Percentiles rank a stretch among this genome's conserved stretches.
Evolutionary conservation across 441 rosid genomes (phyloP).

Genomic region (Adansonia rubrostipa): DNA sequence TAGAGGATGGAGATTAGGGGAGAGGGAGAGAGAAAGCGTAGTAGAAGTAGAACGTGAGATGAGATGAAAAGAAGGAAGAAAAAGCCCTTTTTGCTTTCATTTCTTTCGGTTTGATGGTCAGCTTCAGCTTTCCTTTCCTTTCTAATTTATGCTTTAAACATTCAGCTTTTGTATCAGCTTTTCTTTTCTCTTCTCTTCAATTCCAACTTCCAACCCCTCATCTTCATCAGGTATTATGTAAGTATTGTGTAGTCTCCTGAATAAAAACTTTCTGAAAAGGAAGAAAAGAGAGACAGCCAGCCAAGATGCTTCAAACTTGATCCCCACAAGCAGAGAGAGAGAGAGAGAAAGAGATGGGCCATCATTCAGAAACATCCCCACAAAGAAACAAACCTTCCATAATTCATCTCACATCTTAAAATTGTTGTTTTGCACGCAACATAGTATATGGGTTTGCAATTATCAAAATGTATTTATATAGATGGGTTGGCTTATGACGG

Average conservation of each 20-base stretch:
- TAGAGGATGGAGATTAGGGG: slow-evolving; percentile 13
- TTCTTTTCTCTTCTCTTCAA: slow-evolving; percentile 22
- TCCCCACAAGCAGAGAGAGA: slow-evolving; percentile 44
- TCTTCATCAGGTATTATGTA: slow-evolving; percentile 39
- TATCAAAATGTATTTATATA: no score
- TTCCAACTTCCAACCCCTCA: slow-evolving; percentile 33
- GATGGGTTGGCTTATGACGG: neutral
- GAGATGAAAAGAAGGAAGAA: neutral
- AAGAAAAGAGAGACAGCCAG: slow-evolving; percentile 31
- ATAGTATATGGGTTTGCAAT: neutral
- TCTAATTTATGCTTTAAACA: slow-evolving; percentile 25
- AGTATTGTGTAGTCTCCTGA: slow-evolving; percentile 34
- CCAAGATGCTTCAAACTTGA: slow-evolving; percentile 41
- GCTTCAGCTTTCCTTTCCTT: slow-evolving; percentile 44
- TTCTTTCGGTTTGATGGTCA: slow-evolving; percentile 35
- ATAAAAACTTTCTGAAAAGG: slow-evolving; percentile 39
- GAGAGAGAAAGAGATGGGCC: slow-evolving; percentile 41
- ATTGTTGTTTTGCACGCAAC: slow-evolving; percentile 39
- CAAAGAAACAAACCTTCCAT: slow-evolving; percentile 46
- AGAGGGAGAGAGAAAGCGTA: neutral
- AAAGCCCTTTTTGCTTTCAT: slow-evolving; percentile 28
- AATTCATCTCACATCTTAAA: slow-evolving; percentile 40
- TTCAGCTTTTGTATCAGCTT: slow-evolving; percentile 39
- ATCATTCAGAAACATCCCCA: slow-evolving; percentile 35
- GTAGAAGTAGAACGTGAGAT: slow-evolving; percentile 21